Evolutionary conservation across 257 asterid species (phyloP).

Genomic region (Eustoma russellianum): DNA sequence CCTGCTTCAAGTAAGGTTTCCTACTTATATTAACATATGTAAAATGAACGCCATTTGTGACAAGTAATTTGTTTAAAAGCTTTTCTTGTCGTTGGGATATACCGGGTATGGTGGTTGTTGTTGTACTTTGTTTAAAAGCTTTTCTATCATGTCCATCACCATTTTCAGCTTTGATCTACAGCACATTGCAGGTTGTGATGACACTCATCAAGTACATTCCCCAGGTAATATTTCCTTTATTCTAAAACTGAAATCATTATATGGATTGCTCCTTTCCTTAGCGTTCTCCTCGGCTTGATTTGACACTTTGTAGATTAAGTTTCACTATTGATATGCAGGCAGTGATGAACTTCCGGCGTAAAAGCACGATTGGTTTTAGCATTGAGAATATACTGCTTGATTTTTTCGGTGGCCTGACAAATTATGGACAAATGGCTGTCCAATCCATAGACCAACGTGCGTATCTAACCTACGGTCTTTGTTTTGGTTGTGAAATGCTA

Average conservation of each 20-base stretch:
- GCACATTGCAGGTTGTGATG: slow-evolving; percentile 80
- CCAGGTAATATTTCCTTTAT: slow-evolving; percentile 41
- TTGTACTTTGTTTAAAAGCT: too few species aligned
- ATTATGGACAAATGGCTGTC: slow-evolving; percentile 70
- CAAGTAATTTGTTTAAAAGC: too few species aligned
- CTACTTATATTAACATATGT: too few species aligned
- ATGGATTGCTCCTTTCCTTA: too few species aligned
- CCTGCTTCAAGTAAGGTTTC: slow-evolving; percentile 74
- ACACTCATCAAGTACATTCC: slow-evolving; percentile 89
- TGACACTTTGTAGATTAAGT: neutral
- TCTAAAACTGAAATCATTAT: neutral
- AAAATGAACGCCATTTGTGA: too few species aligned
- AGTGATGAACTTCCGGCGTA: slow-evolving; percentile 54
- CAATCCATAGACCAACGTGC: slow-evolving; percentile 89
- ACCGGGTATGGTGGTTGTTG: too few species aligned
- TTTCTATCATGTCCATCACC: too few species aligned
- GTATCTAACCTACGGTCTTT: slow-evolving; percentile 11
- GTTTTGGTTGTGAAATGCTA: too few species aligned
- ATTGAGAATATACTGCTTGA: slow-evolving; percentile 88
- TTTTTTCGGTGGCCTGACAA: slow-evolving; percentile 71
- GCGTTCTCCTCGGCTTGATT: too few species aligned
- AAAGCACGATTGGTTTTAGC: slow-evolving; percentile 93
- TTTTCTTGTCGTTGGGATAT: too few species aligned
- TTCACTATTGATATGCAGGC: slow-evolving; percentile 26
- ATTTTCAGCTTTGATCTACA: slow-evolving; percentile 23